Evolutionary conservation across 768 basidiomycete genomes (phyloP).

Genomic region (Dentipellis fragilis): DNA sequence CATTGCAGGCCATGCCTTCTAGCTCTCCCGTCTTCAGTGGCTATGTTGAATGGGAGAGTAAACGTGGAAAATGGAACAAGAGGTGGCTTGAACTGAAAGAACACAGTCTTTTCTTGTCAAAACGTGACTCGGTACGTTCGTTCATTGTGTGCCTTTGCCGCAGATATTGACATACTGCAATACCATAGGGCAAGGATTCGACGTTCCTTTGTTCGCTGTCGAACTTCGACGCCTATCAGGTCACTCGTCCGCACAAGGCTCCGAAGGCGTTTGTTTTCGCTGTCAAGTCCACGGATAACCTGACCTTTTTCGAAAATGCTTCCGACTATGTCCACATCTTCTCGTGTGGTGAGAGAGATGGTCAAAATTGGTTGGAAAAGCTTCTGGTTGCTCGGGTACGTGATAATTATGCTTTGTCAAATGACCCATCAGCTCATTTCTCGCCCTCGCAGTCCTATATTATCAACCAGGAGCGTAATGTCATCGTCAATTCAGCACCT

Average conservation of each 20-base stretch:
- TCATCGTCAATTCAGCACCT: slow-evolving; percentile 39
- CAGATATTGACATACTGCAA: neutral
- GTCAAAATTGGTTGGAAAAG: slow-evolving; percentile 68
- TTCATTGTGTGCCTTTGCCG: neutral
- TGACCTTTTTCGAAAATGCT: slow-evolving; percentile 78
- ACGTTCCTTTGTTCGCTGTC: slow-evolving; percentile 73
- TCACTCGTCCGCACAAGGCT: slow-evolving; percentile 68
- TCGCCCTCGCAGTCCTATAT: slow-evolving; percentile 57
- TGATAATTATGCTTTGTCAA: slow-evolving; percentile 7
- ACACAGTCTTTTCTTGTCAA: slow-evolving; percentile 78
- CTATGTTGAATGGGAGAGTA: slow-evolving; percentile 83
- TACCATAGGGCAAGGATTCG: slow-evolving; percentile 72
- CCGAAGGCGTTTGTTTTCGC: slow-evolving; percentile 84
- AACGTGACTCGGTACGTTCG: slow-evolving; percentile 70
- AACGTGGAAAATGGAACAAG: slow-evolving; percentile 93
- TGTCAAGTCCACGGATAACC: slow-evolving; percentile 80
- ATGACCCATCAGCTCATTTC: neutral
- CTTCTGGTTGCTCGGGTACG: slow-evolving; percentile 77
- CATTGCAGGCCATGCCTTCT: slow-evolving; percentile 36
- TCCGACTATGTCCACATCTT: slow-evolving; percentile 86
- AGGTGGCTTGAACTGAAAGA: slow-evolving; percentile 83
- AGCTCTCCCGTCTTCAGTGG: slow-evolving; percentile 35
- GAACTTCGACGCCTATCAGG: slow-evolving; percentile 79
- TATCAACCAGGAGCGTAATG: slow-evolving; percentile 67
- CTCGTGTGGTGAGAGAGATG: slow-evolving; percentile 64